These are phyloP conservation scores for Boletus rubropictus DNA, from an alignment of 768 basidiomycete species.

Conservation along the genomic window DNA sequence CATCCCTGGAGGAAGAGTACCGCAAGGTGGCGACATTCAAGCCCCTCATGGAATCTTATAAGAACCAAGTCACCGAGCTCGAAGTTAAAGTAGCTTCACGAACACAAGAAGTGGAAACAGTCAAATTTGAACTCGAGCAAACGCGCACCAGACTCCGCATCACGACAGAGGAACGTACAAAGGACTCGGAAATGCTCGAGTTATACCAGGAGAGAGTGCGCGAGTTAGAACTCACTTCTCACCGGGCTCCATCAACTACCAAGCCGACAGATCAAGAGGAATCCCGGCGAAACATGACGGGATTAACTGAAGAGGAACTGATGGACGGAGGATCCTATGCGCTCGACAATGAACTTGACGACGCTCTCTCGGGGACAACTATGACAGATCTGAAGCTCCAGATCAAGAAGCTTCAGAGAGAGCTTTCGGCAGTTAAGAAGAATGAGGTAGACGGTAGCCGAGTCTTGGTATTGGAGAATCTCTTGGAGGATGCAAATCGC, in stretches of 20 bases:
- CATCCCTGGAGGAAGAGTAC: constrained; percentile 88
- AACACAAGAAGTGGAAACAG: constrained; percentile 63
- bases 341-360: constrained; percentile 81
- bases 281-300: constrained; percentile 19
- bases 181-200: constrained; percentile 80
- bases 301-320: constrained; percentile 44
- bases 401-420: constrained; percentile 73
- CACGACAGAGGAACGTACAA: constrained; percentile 59
- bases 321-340: constrained; percentile 50
- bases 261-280: constrained; percentile 22
- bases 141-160: constrained; percentile 64
- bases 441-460: constrained; percentile 73
- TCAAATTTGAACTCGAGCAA: constrained; percentile 76
- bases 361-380: constrained; percentile 75
- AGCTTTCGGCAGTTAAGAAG: constrained; percentile 68
- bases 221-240: constrained; percentile 74
- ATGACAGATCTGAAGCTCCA: constrained; percentile 92
- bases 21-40: constrained; percentile 81
- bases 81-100: constrained; percentile 65
- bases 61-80: constrained; percentile 74
- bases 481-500: constrained; percentile 85
- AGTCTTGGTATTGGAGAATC: constrained; percentile 81
- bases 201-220: constrained; percentile 86
- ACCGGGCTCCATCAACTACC: constrained; percentile 37
- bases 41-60: constrained; percentile 89